Evolutionary conservation across 805 yeast species (phyloP).

Genomic region (Ogataea populi-albae): DNA sequence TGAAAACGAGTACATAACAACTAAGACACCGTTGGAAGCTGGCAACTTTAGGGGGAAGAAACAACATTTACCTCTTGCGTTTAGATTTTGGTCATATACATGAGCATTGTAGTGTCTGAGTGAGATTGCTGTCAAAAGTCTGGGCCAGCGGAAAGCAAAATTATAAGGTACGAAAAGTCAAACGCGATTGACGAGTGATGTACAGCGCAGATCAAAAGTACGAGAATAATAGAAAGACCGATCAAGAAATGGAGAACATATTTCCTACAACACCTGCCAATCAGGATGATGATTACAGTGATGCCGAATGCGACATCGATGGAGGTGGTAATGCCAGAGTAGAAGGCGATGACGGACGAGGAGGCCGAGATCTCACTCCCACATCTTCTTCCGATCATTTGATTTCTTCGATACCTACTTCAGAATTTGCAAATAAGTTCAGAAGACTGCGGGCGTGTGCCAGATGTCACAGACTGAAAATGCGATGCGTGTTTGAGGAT

Average conservation of each 20-base stretch:
- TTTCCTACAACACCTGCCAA: slow-evolving; percentile 1
- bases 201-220: slow-evolving; percentile 7
- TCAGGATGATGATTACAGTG: neutral
- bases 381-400: slow-evolving; percentile 1
- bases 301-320: neutral
- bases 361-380: slow-evolving; percentile 4
- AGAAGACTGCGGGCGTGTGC: slow-evolving; percentile 53
- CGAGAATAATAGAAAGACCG: slow-evolving; percentile 2
- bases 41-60: no score
- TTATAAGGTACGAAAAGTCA: no score
- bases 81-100: no score
- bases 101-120: no score
- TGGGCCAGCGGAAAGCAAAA: no score
- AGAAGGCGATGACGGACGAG: slow-evolving; percentile 5
- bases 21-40: no score
- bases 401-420: slow-evolving; percentile 4
- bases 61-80: no score
- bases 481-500: slow-evolving; percentile 50
- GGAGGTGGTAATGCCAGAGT: neutral
- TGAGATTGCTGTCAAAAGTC: no score
- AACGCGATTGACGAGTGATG: no score
- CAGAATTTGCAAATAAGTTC: slow-evolving; percentile 43
- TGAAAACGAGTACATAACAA: no score
- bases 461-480: slow-evolving; percentile 50
- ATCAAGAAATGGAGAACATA: neutral